Conservation (phyloP, 2,329 filamentous ascomycete species). For the Fusarium algeriense region DNA sequence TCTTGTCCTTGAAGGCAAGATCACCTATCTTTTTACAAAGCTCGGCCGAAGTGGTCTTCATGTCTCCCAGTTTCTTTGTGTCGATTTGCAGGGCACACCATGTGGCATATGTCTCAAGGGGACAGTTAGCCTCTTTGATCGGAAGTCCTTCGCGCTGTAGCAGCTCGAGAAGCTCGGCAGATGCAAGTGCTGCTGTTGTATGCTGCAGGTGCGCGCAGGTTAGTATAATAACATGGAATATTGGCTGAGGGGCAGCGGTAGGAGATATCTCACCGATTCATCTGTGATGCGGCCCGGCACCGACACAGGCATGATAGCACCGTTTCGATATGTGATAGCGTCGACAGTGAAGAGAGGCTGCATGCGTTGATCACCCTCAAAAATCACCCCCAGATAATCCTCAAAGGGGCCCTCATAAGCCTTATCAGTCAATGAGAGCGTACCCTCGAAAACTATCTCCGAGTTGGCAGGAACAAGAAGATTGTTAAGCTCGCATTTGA, state of each 20-base stretch:
- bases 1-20: not conserved
- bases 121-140: not conserved
- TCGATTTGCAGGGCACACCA: slow-evolving; percentile 1
- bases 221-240: not conserved
- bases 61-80: not conserved
- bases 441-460: not conserved
- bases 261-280: not conserved
- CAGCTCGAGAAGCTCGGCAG: not conserved
- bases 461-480: not conserved
- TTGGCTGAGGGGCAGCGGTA: too few relatives aligned
- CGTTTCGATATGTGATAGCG: not conserved
- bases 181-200: slow-evolving; percentile 4
- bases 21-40: not conserved
- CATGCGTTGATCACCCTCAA: not conserved
- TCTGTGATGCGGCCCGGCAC: slow-evolving; percentile 1
- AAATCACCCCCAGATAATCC: slow-evolving; percentile 1
- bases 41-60: not conserved
- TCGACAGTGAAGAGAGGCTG: slow-evolving; percentile 4
- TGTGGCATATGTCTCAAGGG: slow-evolving; percentile 3
- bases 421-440: not conserved
- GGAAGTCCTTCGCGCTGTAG: not conserved
- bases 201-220: fast-evolving
- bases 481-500: not conserved
- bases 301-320: not conserved
- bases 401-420: slow-evolving; percentile 11